phyloP scores from a whole-genome alignment of 495 filamentous ascomycete genomes.

The Staphylotrichum longicolle region DNA sequence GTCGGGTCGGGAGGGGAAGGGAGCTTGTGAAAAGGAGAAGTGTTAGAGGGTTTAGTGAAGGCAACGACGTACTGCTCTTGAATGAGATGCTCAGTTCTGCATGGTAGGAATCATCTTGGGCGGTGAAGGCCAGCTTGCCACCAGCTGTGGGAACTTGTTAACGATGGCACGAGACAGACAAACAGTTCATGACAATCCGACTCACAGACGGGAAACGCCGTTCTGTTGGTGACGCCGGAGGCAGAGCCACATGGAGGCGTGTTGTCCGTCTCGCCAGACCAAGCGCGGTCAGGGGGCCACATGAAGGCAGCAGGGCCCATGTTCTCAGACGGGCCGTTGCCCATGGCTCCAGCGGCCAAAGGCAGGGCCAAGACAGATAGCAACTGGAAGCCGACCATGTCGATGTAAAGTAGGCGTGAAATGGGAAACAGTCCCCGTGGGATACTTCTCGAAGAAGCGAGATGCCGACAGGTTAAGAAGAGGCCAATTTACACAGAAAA shows the following conservation, averaged over 20 bases:
- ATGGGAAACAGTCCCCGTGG: no score
- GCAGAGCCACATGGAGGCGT: conserved; percentile 47
- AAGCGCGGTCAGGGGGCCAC: conserved; percentile 51
- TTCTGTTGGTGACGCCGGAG: conserved; percentile 39
- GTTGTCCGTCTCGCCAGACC: conserved; percentile 45
- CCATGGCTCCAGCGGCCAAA: conserved; percentile 10
- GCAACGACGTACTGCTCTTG: conserved; percentile 7
- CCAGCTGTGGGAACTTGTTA: conserved; percentile 11
- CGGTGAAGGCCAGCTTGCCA: conserved; percentile 34
- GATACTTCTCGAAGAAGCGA: no score
- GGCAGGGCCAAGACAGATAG: neutral
- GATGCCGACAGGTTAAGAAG: no score
- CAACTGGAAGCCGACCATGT: no score
- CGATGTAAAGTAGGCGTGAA: no score
- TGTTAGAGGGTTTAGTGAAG: neutral
- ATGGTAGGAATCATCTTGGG: conserved; percentile 26
- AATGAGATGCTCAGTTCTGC: conserved; percentile 22
- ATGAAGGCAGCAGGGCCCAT: conserved; percentile 53
- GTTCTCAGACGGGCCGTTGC: conserved; percentile 6
- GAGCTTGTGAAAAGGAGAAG: neutral
- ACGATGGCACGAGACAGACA: no score
- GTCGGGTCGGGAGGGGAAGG: neutral
- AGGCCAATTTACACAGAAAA: no score
- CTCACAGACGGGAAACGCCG: conserved; percentile 37
- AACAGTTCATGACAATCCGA: neutral